Base-by-base conservation (phyloP, 768 basidiomycete genomes). In the Gelatoporia subvermispora region DNA sequence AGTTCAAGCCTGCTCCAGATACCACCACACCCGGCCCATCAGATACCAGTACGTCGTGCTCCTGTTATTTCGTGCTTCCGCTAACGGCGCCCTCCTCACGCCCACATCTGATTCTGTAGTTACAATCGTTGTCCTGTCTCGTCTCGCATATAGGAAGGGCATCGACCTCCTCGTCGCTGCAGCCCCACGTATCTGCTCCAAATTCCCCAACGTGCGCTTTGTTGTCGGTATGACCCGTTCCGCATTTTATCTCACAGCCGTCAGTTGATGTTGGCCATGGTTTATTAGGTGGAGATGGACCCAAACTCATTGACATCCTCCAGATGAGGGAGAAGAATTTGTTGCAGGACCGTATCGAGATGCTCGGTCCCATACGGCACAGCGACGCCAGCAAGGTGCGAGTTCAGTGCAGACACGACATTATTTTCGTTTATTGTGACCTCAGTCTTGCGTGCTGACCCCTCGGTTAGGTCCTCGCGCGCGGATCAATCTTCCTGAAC, bases 81-180 rank as follows among this genome's bases (percentile, higher is more conserved):
- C 28, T 13, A 31, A 13, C 28, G 13, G 28, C 7, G 11, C 8
- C 3, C 2, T 11, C 23, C 23, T 35, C 34, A 34, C 11, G 42
- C 22, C 16, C 46, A 36, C 20, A 20, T 31, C 17, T n/a, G 28
- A 8, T 42, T 43, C 8, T 22, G 3, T 59, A 95, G 94, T 97
- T 48, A 96, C 87, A 2, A 89, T 99, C 39, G 84, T 99, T 3
- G 81, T 96, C 11, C 66, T 99, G 10, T 92, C 93, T 2, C 82
- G 96, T 13, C 72, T 98, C 24, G 92, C 88, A 0, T 97, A 98
- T 60, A 81, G 96, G 42, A 99, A 98, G 71, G 96, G 96, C 1
- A 85, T 99, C 45, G 96, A 99, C 61, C 79, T 99, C 2, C 79
- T 99, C 4, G 88, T 98, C 0, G 93, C 92, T 1, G 87, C 89